Base-by-base conservation (phyloP, 140 eudicot species). In the Anethum foeniculum region DNA sequence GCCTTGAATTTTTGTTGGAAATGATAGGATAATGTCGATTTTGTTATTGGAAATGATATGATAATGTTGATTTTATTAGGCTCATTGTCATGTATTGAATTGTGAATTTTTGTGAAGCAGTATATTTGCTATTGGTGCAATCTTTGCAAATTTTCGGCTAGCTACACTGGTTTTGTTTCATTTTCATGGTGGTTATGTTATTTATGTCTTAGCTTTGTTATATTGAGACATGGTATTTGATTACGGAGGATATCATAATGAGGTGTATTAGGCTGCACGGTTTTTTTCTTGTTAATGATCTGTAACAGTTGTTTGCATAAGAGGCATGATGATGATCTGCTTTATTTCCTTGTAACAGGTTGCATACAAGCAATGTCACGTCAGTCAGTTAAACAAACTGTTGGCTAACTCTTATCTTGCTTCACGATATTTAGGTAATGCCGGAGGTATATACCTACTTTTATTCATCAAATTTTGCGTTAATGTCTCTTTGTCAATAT, bases 401-500 rank as follows among this genome's bases (percentile, higher is more conserved):
- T 75, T 84, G 65, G 78, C 84, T 49, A 85, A 90, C 79, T 71
- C 86, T 46, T 86, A 81, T 87, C 80, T 83, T 43, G 60, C 86
- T 76, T 90, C 92, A 71, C 89, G 78, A 28, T 84, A 82, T 52
- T 69, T 85, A 52, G 83, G 83, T 81, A 81, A 38, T 81, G 86
- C 80, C 80, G 86, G 90, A 85, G 96, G 98, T 94, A 86, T 68
- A 39, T 77, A 80, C 77, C 78, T 44, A 47, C 62, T 46, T n/a
- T 25, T 46, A 30, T 75, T 8, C 1, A 1, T n/a, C 19, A 46
- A n/a, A 75, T n/a, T 23, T 16, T 13, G 32, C 25, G 54, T 21
- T 73, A 9, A 43, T 14, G 36, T 52, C 19, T 65, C 16, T 8
- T 13, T 30, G 39, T 65, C 73, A 65, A 27, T 65, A 28, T 65